A percentile compares a stretch with the other conserved stretches of the same genome.
phyloP scores from a whole-genome alignment of 1,139 yeast species.

The Hansenula sp. region DNA sequence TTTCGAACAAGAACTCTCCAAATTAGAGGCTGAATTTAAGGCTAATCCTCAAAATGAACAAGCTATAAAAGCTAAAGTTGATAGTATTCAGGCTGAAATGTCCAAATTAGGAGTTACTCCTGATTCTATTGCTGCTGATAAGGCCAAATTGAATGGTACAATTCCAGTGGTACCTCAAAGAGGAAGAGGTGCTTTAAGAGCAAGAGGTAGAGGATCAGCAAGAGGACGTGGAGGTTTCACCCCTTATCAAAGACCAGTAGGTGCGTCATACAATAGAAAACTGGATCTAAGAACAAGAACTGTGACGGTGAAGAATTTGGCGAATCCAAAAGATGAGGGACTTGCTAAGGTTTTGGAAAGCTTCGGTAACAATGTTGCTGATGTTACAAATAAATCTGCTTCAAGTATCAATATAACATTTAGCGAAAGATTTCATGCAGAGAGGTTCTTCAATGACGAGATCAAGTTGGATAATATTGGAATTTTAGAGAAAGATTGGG shows the following conservation, averaged over 20 bases:
- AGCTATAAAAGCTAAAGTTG: slow-evolving; percentile 23
- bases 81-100: slow-evolving; percentile 14
- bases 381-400: slow-evolving; percentile 9
- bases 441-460: slow-evolving; percentile 27
- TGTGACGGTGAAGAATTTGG: slow-evolving; percentile 11
- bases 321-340: slow-evolving; percentile 17
- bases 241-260: slow-evolving; percentile 15
- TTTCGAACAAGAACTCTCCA: slow-evolving; percentile 27
- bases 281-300: slow-evolving; percentile 21
- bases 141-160: slow-evolving; percentile 23
- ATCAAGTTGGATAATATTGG: slow-evolving; percentile 28
- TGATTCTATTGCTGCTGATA: slow-evolving; percentile 16
- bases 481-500: slow-evolving; percentile 28
- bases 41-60: slow-evolving; percentile 21
- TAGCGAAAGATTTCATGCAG: slow-evolving; percentile 37
- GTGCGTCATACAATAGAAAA: slow-evolving; percentile 6
- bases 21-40: slow-evolving; percentile 19
- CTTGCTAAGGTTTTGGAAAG: slow-evolving; percentile 14
- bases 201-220: slow-evolving; percentile 19
- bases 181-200: slow-evolving; percentile 18
- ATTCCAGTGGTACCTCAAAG: slow-evolving; percentile 2
- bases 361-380: slow-evolving; percentile 17
- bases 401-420: slow-evolving; percentile 29
- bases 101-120: slow-evolving; percentile 16
- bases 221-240: slow-evolving; percentile 6